Conservation (phyloP, 331 rosid species). For the Rosa hybrid region DNA sequence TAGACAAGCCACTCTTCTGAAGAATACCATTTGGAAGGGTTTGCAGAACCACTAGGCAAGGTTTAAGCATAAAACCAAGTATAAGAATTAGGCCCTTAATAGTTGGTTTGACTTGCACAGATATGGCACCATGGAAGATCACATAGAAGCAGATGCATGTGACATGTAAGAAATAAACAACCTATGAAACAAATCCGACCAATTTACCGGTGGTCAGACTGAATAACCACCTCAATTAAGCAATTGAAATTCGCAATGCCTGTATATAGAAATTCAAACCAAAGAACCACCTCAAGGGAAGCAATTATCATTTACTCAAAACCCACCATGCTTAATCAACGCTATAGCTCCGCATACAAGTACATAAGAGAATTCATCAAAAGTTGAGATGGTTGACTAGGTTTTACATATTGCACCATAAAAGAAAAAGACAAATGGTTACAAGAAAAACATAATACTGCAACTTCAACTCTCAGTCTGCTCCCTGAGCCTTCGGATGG, state of each 20-base stretch:
- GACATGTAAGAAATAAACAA: neutral
- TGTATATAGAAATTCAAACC: neutral
- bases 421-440: neutral
- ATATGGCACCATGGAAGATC: too few relatives aligned
- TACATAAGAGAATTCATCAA: neutral
- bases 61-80: too few relatives aligned
- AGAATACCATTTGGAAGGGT: too few relatives aligned
- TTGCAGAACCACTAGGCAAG: too few relatives aligned
- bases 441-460: neutral
- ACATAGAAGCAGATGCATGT: too few relatives aligned
- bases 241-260: neutral
- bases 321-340: neutral
- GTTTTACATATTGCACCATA: neutral
- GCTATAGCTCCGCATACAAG: conserved; percentile 6
- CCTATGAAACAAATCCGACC: neutral
- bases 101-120: too few relatives aligned
- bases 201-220: neutral
- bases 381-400: neutral
- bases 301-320: neutral
- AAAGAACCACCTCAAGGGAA: neutral
- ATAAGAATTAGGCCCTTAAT: too few relatives aligned
- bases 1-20: neutral
- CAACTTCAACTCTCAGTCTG: conserved; percentile 57
- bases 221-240: neutral
- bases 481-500: conserved; percentile 81